Percentiles rank a stretch among this genome's conserved stretches.
phyloP scores from a whole-genome alignment of 371 early-diverging fungal species.

The Dentiscutata heterogama region DNA sequence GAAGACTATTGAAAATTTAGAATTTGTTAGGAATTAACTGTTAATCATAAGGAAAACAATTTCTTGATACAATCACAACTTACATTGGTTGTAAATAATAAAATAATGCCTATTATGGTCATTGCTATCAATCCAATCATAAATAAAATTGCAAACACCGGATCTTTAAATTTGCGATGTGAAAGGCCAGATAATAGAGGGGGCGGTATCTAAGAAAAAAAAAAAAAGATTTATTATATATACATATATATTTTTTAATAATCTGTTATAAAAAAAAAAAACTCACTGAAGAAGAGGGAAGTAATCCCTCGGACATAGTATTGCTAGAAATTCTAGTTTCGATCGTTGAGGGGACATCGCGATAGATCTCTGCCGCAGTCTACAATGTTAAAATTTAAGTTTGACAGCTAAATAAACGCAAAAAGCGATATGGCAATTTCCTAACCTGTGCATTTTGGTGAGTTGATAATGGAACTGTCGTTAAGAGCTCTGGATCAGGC shows the following conservation, averaged over 20 bases:
- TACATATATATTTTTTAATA: background rate
- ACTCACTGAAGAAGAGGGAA: slow-evolving; percentile 57
- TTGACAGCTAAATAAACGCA: background rate
- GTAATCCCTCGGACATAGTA: slow-evolving; percentile 48
- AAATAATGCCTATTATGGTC: slow-evolving; percentile 59
- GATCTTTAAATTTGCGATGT: slow-evolving; percentile 66
- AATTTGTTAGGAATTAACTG: background rate
- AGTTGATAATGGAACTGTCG: background rate
- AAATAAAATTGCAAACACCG: slow-evolving; percentile 63
- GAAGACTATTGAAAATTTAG: slow-evolving; percentile 7
- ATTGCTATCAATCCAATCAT: slow-evolving; percentile 55
- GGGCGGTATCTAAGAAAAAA: slow-evolving; percentile 55
- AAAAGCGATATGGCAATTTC: background rate
- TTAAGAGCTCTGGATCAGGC: slow-evolving; percentile 4
- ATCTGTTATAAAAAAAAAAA: slow-evolving; percentile 6
- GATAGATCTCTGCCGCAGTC: slow-evolving; percentile 34
- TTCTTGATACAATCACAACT: slow-evolving; percentile 38
- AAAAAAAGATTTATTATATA: background rate
- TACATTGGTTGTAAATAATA: slow-evolving; percentile 67
- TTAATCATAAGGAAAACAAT: slow-evolving; percentile 2
- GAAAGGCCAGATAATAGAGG: slow-evolving; percentile 50
- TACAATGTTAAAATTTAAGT: background rate
- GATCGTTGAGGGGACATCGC: background rate
- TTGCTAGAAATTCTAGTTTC: background rate
- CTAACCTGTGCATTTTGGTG: background rate